Evolutionary conservation across 305 asterid species (phyloP), one percentile per base, ranked within the genome.

Genomic region (Nicotiana rustica): DNA sequence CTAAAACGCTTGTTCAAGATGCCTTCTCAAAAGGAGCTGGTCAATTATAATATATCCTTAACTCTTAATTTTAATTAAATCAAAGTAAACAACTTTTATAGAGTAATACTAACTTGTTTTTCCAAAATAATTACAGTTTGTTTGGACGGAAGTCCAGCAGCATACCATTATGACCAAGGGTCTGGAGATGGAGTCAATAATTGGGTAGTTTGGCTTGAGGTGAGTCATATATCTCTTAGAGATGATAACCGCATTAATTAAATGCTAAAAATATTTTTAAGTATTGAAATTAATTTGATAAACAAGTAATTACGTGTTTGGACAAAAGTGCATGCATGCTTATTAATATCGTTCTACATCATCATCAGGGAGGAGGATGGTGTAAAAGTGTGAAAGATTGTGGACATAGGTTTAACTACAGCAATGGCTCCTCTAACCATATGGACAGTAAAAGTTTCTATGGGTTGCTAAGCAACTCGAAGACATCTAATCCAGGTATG

Each of bases 141-240:
- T 52, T 78, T 89, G 83, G 90, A 89, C 75, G 89, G 90, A 5
- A 87, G 89, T 61, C 89, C 90, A 4, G 82, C 88, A 4, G 89
- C 83, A 35, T 89, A 89, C 49, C 60, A 56, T 67, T 67, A 62
- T 47, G 82, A 65, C 21, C 18, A 57, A 12, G 91, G 91, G 49
- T 57, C 0, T 19, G 91, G 90, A 41, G 84, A 84, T 0, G 89
- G 86, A 67, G 82, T 62, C 13, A 41, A 73, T 13, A 82, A 78
- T 25, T 87, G 90, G 91, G 6, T 89, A 14, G 35, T 85, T 66
- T 78, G 47, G 79, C 87, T 86, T 75, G 59, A 44, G 88, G 89
- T 87, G 12, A 14, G 29, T 15, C 15, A 52, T 52, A 52, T 36
- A 36, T 36, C 41, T 6, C 41, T 7, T 25, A 25, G 25, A 41